A percentile compares a stretch with the other conserved stretches of the same genome.
phyloP scores from a whole-genome alignment of 2,329 filamentous ascomycete species.

The Cyclaneusma minus region DNA sequence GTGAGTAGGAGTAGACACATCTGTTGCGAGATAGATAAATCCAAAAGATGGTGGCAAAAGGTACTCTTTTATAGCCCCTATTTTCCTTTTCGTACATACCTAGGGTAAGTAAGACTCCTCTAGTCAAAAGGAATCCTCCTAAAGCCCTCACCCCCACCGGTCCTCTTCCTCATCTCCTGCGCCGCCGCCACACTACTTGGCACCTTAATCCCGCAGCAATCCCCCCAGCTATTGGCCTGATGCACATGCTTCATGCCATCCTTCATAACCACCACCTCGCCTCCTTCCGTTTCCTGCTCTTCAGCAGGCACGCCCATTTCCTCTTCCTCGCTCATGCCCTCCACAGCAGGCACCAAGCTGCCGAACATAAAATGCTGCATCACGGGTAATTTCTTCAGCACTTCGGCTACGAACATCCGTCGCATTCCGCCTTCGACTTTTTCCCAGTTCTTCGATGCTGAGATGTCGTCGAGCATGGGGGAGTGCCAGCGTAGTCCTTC shows the following conservation, averaged over 20 bases:
- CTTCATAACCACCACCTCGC: conserved; percentile 46
- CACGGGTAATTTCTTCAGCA: conserved; percentile 82
- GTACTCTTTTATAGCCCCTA: no score
- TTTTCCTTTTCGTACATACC: no score
- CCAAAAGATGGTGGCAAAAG: no score
- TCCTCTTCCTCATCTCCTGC: conserved; percentile 69
- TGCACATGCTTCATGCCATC: conserved; percentile 58
- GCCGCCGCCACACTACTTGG: conserved; percentile 86
- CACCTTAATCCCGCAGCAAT: conserved; percentile 96
- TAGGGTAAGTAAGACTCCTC: no score
- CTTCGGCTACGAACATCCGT: conserved; percentile 90
- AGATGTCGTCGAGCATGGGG: conserved; percentile 97
- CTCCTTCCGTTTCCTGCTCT: conserved; percentile 34
- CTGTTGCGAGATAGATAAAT: no score
- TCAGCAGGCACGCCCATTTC: conserved; percentile 30
- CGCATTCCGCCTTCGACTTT: conserved; percentile 95
- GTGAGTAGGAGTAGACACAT: no score
- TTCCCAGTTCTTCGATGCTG: conserved; percentile 70
- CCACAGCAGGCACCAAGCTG: conserved; percentile 60
- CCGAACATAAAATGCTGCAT: conserved; percentile 99
- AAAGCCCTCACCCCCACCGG: conserved; percentile 41
- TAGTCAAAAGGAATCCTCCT: conserved; percentile 73
- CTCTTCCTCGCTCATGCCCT: conserved; percentile 61
- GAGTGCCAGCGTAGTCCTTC: conserved; percentile 91
- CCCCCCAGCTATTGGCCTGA: conserved; percentile 65